Evolutionary conservation across 2,329 filamentous ascomycete species (phyloP), one percentile per base, ranked within the genome.

Genomic region (Claviceps citrina): DNA sequence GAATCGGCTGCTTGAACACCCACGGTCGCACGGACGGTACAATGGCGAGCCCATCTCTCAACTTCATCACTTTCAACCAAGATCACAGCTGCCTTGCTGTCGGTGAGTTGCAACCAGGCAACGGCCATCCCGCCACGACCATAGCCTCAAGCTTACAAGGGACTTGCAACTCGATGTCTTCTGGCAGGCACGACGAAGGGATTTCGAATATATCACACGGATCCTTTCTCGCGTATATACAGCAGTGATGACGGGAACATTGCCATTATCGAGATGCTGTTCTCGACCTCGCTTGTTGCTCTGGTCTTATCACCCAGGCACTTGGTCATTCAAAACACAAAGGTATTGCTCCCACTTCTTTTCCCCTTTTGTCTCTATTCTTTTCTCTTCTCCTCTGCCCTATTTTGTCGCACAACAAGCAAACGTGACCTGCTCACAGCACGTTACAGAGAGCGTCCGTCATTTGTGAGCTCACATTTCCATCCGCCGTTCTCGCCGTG

Each of bases 41-140:
- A 44, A 84, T 84, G 78, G 65, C 78, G 47, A 70, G 57, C 47
- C 78, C 81, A 59, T 66, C 77, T 36, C 85, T 96, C 68, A 98
- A 98, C 64, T 98, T 93, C 65, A 85, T 98, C 54, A 95, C 89
- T 31, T 98, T 96, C 65, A 98, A 98, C 64, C 91, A 98, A 69
- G 91, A 98, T 68, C 86, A 94, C 67, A 93, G 84, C 71, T 89
- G 89, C 62, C 72, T 98, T 48, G 89, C 89, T 66, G 87, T 98
- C 51, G 89, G 85, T 86, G 68, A 56, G 79, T 62, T 42, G 18
- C 24, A 39, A 39, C 20, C 34, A 19, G 39, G 31, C 27, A 46
- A 41, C 41, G 43, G 38, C 26, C 31, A 35, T 16, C n/a, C 36
- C 37, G 13, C 33, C 10, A 10, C 7, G 24, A 30, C 13, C 8